These are phyloP conservation scores for Chrysosporium keratinophilum DNA, from an alignment of 2,329 filamentous ascomycete genomes.

Conservation along the genomic window DNA sequence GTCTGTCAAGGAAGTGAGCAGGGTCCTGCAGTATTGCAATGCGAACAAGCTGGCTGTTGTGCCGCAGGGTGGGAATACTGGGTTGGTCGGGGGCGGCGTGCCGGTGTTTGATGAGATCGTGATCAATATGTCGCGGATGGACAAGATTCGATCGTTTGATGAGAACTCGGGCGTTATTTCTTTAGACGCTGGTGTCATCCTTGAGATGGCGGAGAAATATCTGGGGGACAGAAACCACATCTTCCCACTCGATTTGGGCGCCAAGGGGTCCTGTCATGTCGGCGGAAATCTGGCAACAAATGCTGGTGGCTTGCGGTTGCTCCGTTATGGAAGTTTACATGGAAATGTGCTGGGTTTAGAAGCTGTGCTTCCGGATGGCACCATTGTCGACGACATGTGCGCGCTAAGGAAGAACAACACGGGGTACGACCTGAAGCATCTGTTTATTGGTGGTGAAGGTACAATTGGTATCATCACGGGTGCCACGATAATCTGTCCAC, in stretches of 20 bases:
- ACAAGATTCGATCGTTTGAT: slow-evolving; percentile 82
- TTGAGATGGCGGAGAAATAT: slow-evolving; percentile 80
- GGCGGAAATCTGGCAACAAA: slow-evolving; percentile 95
- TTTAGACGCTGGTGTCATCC: slow-evolving; percentile 78
- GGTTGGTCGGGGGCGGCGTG: slow-evolving; percentile 86
- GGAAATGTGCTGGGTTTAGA: slow-evolving; percentile 87
- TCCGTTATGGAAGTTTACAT: slow-evolving; percentile 90
- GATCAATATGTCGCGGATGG: slow-evolving; percentile 82
- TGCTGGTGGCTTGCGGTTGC: slow-evolving; percentile 76
- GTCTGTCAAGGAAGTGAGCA: slow-evolving; percentile 77
- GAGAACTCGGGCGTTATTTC: slow-evolving; percentile 84
- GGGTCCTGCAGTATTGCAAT: slow-evolving; percentile 90
- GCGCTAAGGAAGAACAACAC: slow-evolving; percentile 97
- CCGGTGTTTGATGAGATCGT: slow-evolving; percentile 98
- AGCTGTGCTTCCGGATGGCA: slow-evolving; percentile 86
- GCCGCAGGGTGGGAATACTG: slow-evolving; percentile 93
- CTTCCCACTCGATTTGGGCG: slow-evolving; percentile 93
- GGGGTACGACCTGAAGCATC: slow-evolving; percentile 91
- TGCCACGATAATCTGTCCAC: slow-evolving; percentile 79
- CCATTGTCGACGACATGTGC: slow-evolving; percentile 77
- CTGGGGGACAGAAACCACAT: slow-evolving; percentile 75
- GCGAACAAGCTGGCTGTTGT: slow-evolving; percentile 85
- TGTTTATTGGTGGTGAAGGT: slow-evolving; percentile 92
- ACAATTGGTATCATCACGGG: slow-evolving; percentile 91
- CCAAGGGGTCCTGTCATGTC: slow-evolving; percentile 93